Evolutionary conservation across 768 basidiomycete species (phyloP).

Genomic region (Pleurotus tuber-regium): DNA sequence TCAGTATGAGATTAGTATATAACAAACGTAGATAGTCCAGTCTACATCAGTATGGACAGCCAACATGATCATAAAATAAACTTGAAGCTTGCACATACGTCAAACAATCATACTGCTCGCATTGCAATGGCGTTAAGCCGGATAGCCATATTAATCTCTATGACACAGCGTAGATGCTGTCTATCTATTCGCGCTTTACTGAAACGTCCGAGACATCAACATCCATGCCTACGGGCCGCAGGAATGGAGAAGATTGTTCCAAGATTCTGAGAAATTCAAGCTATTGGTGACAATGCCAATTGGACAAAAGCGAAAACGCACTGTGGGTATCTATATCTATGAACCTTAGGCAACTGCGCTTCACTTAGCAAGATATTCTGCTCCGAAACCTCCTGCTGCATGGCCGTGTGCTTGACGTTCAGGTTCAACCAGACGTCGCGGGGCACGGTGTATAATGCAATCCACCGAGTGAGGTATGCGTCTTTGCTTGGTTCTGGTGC

Average conservation of each 20-base stretch:
- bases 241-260: slow-evolving; percentile 59
- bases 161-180: too few relatives aligned
- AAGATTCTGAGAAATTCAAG: slow-evolving; percentile 58
- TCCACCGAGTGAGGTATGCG: slow-evolving; percentile 64
- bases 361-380: slow-evolving; percentile 40
- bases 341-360: slow-evolving; percentile 46
- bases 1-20: too few relatives aligned
- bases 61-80: background rate
- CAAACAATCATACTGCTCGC: too few relatives aligned
- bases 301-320: slow-evolving; percentile 49
- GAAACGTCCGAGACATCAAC: slow-evolving; percentile 16
- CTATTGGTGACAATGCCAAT: too few relatives aligned
- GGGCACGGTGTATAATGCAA: slow-evolving; percentile 55
- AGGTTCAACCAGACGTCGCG: slow-evolving; percentile 50
- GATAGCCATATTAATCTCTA: too few relatives aligned
- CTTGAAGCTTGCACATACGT: too few relatives aligned
- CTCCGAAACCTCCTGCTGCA: slow-evolving; percentile 41
- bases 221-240: slow-evolving; percentile 52
- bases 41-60: background rate
- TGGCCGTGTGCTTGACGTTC: slow-evolving; percentile 56
- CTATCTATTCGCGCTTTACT: slow-evolving; percentile 1
- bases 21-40: too few relatives aligned
- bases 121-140: too few relatives aligned
- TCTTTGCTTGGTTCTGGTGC: slow-evolving; percentile 62
- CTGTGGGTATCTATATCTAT: slow-evolving; percentile 74